Evolutionary conservation across 2,329 filamentous ascomycete species (phyloP).

Genomic region (Curvularia hawaiiensis): DNA sequence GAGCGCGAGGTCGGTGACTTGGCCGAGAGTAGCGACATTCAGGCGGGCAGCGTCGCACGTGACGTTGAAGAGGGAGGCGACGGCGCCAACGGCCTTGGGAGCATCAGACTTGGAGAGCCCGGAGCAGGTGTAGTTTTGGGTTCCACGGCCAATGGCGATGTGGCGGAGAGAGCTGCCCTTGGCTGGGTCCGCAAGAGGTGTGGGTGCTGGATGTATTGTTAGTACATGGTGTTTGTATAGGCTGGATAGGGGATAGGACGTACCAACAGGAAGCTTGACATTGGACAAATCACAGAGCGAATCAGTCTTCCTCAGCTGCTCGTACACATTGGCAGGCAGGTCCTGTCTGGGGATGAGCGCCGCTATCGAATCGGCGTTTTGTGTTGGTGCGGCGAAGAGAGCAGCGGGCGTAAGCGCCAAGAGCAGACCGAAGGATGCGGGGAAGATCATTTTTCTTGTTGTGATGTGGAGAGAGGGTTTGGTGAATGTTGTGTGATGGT

Average conservation of each 20-base stretch:
- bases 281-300: constrained; percentile 38
- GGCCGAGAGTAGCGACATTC: constrained; percentile 60
- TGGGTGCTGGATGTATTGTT: constrained; percentile 52
- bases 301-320: constrained; percentile 28
- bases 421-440: constrained; percentile 37
- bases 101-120: constrained; percentile 58
- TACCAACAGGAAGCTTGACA: constrained; percentile 41
- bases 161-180: constrained; percentile 70
- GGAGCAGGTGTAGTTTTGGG: constrained; percentile 91
- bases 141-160: constrained; percentile 85
- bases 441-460: constrained; percentile 42
- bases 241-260: constrained; percentile 4
- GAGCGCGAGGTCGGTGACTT: constrained; percentile 71
- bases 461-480: neutral
- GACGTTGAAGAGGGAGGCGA: constrained; percentile 86
- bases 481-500: constrained; percentile 15
- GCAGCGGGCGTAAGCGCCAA: constrained; percentile 42
- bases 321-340: constrained; percentile 24
- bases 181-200: constrained; percentile 65
- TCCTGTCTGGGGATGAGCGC: constrained; percentile 24
- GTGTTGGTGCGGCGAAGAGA: constrained; percentile 42
- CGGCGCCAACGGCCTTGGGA: constrained; percentile 72
- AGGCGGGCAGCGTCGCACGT: constrained; percentile 75
- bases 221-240: constrained; percentile 12
- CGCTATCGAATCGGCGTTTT: constrained; percentile 27